Evolutionary conservation across 2,329 filamentous ascomycete genomes (phyloP).

Genomic region (Rutstroemia sp.): DNA sequence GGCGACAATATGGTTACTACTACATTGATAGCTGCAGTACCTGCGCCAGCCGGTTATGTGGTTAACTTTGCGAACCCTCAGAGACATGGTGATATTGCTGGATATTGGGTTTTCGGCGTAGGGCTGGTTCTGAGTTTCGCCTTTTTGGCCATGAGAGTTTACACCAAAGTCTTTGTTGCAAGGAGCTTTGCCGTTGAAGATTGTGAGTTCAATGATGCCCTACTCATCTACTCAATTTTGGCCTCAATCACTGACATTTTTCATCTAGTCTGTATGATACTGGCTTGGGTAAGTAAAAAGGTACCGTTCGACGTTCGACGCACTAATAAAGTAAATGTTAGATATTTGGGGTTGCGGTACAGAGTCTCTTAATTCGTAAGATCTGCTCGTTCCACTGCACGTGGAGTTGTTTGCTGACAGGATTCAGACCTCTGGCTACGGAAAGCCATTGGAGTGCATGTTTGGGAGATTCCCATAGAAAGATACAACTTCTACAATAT

Average conservation of each 20-base stretch:
- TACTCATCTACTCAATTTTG: too few relatives aligned
- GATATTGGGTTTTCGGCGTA: slow-evolving; percentile 1
- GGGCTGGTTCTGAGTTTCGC: neutral
- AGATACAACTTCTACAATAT: neutral
- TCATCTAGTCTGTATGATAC: neutral
- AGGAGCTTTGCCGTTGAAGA: neutral
- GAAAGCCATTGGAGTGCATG: neutral
- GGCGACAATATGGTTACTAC: neutral
- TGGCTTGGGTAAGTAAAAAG: slow-evolving; percentile 1
- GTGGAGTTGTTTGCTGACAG: neutral
- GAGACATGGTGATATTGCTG: neutral
- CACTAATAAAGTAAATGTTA: neutral
- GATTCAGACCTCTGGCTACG: neutral
- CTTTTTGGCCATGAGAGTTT: neutral
- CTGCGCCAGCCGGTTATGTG: slow-evolving; percentile 2
- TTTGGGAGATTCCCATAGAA: neutral
- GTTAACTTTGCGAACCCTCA: neutral
- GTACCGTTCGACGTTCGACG: neutral
- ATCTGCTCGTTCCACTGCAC: neutral
- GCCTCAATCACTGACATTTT: too few relatives aligned
- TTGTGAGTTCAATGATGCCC: neutral
- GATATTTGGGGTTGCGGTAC: neutral
- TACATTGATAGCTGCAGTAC: neutral
- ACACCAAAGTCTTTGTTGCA: neutral
- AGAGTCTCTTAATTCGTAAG: neutral